Base-by-base conservation (phyloP, 2,329 filamentous ascomycete genomes). In the Ceratocystis huliohia region DNA sequence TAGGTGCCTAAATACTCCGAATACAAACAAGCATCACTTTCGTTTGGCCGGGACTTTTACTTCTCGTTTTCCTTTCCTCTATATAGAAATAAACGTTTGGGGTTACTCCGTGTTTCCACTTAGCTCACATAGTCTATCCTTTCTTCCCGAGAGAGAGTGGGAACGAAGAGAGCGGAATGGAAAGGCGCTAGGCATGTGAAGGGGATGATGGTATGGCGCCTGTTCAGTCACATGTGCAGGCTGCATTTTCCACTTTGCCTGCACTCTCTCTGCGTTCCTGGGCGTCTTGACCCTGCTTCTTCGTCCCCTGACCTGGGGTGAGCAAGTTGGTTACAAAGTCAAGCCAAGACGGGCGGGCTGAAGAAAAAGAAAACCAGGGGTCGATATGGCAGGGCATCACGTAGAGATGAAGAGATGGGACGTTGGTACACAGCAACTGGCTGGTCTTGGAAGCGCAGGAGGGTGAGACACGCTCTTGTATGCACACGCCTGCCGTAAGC, bases 41-140 rank as follows among this genome's bases (percentile, higher is more conserved):
- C 28, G 56, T 59, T 59, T 59, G 25, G 56, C 30, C 56, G 28
- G 56, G n/a, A 25, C n/a, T 59, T 59, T 59, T 59, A 4, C n/a
- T 33, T 17, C 15, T 37, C n/a, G 15, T 28, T 8, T 59, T 33
- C 7, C 25, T 20, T 8, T 30, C 25, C 30, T 59, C 25, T 30
- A 8, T 37, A 20, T 37, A 59, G 25, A 5, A 37, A 8, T n/a
- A 8, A 8, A 25, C 48, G 25, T 37, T 59, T 33, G 25, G 56
- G 22, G 30, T 1, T 37, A 10, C 28, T 25, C 56, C 13, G 28
- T 33, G 56, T 59, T 59, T 59, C 30, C 56, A 59, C 56, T 59
- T 30, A 6, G 48, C 37, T 41, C 22, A 15, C 8, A 5, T 53
- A 28, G 48, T 15, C 15, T 53, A 10, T 53, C 15, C 15, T 37